Percentiles rank a stretch among this genome's conserved stretches.
Evolutionary conservation across 106 monocot genomes (phyloP).

Genomic region (Dendrobium nobile): DNA sequence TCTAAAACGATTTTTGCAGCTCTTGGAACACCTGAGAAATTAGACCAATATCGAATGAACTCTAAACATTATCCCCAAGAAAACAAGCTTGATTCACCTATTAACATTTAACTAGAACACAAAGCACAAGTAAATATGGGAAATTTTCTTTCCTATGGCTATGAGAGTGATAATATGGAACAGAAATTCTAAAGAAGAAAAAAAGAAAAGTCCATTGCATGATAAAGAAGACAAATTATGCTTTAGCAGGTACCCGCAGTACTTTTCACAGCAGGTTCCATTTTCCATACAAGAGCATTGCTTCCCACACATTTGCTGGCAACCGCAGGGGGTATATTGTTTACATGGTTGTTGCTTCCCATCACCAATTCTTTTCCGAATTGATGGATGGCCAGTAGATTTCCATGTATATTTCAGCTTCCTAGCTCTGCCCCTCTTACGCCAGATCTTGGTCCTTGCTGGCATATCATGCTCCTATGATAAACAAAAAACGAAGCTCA

Average conservation of each 20-base stretch:
- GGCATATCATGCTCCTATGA: constrained; percentile 67
- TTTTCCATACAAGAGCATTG: constrained; percentile 82
- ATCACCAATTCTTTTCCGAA: constrained; percentile 75
- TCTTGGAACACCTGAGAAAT: constrained; percentile 75
- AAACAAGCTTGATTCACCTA: not conserved
- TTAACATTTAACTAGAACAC: not conserved
- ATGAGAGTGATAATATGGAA: not conserved
- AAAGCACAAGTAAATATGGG: not conserved
- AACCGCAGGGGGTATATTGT: constrained; percentile 91
- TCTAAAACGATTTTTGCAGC: constrained; percentile 94
- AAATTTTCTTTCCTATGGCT: not conserved
- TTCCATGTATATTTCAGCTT: constrained; percentile 98
- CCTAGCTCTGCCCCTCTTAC: constrained; percentile 57
- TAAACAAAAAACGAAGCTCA: not conserved
- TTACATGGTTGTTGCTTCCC: constrained; percentile 76
- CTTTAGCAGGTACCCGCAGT: constrained; percentile 66
- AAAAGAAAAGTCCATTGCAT: not conserved
- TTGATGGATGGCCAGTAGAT: constrained; percentile 86
- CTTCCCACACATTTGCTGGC: constrained; percentile 83
- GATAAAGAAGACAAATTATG: not conserved
- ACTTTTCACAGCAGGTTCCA: constrained; percentile 97
- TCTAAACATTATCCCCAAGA: not conserved
- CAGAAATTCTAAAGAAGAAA: not conserved
- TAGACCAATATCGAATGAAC: not conserved
- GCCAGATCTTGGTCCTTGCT: constrained; percentile 56